A percentile compares a stretch with the other conserved stretches of the same genome.
These are phyloP conservation scores for Colletotrichum truncatum DNA, from an alignment of 2,329 filamentous ascomycete species.

Conservation along the genomic window DNA sequence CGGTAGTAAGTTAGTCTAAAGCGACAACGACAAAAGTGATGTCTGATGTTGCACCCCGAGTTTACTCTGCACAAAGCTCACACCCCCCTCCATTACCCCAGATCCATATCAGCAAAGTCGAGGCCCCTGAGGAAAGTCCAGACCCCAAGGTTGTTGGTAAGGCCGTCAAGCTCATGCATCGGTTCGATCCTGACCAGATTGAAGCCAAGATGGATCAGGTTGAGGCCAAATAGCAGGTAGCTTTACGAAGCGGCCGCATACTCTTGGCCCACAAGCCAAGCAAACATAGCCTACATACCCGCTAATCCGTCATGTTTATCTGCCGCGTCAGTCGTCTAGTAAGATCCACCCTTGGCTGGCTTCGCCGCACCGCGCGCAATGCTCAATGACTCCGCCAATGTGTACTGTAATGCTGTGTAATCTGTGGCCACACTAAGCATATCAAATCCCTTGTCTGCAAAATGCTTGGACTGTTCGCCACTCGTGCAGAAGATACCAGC, in stretches of 20 bases:
- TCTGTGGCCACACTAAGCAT: conserved; percentile 70
- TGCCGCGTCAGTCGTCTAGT: conserved; percentile 40
- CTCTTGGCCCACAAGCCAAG: background rate
- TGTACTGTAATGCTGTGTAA: conserved; percentile 58
- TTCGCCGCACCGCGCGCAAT: conserved; percentile 52
- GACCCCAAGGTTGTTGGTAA: conserved; percentile 63
- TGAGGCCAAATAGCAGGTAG: conserved; percentile 40
- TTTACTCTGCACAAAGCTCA: background rate
- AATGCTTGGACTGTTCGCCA: conserved; percentile 64
- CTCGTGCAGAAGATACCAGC: conserved; percentile 67
- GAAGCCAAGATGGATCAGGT: conserved; percentile 73
- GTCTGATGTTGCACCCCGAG: background rate
- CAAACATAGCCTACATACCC: background rate
- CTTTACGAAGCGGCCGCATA: conserved; percentile 1
- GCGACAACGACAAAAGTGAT: background rate
- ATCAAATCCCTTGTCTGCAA: conserved; percentile 66
- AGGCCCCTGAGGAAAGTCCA: conserved; percentile 59
- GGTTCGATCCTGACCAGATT: conserved; percentile 75
- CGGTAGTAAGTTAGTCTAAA: conserved; percentile 66
- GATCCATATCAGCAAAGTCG: conserved; percentile 71
- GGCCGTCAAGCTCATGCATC: conserved; percentile 80
- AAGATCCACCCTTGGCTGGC: conserved; percentile 49
- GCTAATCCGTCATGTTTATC: background rate
- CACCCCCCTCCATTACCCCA: conserved; percentile 35
- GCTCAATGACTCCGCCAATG: conserved; percentile 55